Base-by-base conservation (phyloP, 1,139 yeast genomes). In the Candida sp. region DNA sequence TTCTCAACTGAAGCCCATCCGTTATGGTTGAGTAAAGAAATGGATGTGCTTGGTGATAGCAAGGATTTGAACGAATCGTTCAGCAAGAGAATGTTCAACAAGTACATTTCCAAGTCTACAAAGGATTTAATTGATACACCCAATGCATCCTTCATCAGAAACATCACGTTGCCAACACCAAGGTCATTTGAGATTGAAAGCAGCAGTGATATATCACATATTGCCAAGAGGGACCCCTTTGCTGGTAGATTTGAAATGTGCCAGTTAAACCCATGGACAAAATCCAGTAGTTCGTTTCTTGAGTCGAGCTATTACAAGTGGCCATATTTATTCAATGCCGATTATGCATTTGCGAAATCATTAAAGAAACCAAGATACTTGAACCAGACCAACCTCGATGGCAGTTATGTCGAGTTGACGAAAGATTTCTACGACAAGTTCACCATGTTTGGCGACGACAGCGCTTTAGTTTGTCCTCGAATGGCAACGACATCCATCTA, bases 1-100 rank as follows among this genome's bases (percentile, higher is more conserved):
- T 93, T 92, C 61, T 88, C 97, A 8, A 93, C 98, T 0, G 98
- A 93, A 63, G 98, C 96, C 0, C 98, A 93, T 65, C 97, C 97
- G 2, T 65, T 92, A 54, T 91, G 97, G 96, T 76, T 80, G 51
- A 61, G 65, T 38, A 62, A 65, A 69, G 70, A 53, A 1, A 34
- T 60, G 25, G 53, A 50, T 34, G 42, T 43, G 9, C 41, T 47
- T 35, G 34, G 42, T 11, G 33, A 44, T 4, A 43, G 26, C 6
- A n/a, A 28, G 9, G 27, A 43, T 26, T 33, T 22, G 40, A 30
- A 38, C 31, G 33, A 44, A 32, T n/a, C 31, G 8, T 23, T 42
- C 11, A 38, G 12, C 5, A 26, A 22, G 11, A 12, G 37, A 31
- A 35, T 34, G n/a, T 26, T 42, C 8, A 41, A 35, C 47, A 28